phyloP scores from a whole-genome alignment of 352 stramenopile genomes.

The Phytopythium montanum region DNA sequence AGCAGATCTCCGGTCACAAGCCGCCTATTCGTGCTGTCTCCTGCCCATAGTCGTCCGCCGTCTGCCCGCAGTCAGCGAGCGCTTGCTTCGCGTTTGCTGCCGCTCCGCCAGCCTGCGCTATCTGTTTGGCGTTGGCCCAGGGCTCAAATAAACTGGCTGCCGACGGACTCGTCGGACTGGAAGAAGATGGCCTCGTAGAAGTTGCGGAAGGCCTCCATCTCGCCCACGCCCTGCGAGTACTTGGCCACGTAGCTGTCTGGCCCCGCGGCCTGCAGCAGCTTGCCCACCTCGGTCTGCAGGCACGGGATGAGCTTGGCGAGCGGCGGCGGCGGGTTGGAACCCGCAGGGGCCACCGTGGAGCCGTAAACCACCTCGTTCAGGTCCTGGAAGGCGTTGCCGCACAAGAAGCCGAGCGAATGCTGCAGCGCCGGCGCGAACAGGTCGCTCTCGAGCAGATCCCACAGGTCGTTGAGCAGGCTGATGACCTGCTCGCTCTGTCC shows the following conservation, averaged over 20 bases:
- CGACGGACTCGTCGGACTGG: slow-evolving; percentile 20
- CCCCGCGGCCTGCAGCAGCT: slow-evolving; percentile 50
- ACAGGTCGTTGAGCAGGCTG: slow-evolving; percentile 77
- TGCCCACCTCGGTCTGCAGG: slow-evolving; percentile 68
- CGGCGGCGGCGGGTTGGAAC: slow-evolving; percentile 44
- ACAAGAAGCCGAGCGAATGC: slow-evolving; percentile 71
- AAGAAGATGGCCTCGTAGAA: slow-evolving; percentile 87
- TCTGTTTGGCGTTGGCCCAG: too few relatives aligned
- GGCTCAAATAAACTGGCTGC: slow-evolving; percentile 7
- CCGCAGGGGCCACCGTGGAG: neutral
- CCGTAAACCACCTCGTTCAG: slow-evolving; percentile 74
- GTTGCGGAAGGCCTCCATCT: slow-evolving; percentile 79
- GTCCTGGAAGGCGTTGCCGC: slow-evolving; percentile 79
- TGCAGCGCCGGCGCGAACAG: slow-evolving; percentile 68
- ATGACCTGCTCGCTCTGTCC: slow-evolving; percentile 73
- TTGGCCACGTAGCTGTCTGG: slow-evolving; percentile 59
- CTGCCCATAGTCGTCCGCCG: neutral
- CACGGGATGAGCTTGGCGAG: slow-evolving; percentile 79
- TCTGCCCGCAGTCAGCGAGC: neutral
- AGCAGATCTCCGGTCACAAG: neutral
- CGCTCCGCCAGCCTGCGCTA: neutral
- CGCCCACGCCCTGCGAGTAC: slow-evolving; percentile 72
- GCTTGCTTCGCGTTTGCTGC: neutral
- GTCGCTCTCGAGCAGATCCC: slow-evolving; percentile 78
- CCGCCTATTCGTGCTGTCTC: neutral